Conservation (phyloP, 495 filamentous ascomycete species). For the Neurospora sp. region DNA sequence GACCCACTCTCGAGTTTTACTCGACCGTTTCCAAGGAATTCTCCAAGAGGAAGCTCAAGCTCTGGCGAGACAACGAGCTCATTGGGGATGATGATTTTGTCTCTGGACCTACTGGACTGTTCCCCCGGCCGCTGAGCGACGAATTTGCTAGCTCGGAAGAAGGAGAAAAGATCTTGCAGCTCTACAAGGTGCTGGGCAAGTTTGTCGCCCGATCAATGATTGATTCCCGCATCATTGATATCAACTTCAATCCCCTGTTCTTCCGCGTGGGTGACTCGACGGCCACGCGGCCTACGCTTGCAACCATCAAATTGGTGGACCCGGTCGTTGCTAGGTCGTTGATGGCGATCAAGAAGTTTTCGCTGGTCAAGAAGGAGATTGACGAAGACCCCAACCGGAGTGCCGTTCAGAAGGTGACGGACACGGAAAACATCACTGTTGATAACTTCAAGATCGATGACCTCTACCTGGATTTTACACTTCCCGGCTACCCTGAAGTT, state of each 20-base stretch:
- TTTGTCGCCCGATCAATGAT: constrained; percentile 98
- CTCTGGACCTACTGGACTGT: constrained; percentile 75
- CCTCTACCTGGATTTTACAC: constrained; percentile 82
- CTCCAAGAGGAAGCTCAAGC: constrained; percentile 88
- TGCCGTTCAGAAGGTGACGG: constrained; percentile 56
- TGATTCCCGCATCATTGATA: constrained; percentile 94
- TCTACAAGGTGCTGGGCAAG: constrained; percentile 92
- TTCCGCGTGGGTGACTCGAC: constrained; percentile 81
- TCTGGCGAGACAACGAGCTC: constrained; percentile 92
- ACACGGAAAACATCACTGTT: constrained; percentile 55
- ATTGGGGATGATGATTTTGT: constrained; percentile 69
- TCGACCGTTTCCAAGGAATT: constrained; percentile 97
- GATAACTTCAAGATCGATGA: constrained; percentile 75
- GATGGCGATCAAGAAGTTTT: constrained; percentile 81
- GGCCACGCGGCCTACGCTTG: constrained; percentile 73
- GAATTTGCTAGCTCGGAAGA: constrained; percentile 62
- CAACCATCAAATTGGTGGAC: constrained; percentile 87
- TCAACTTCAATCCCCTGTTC: constrained; percentile 95
- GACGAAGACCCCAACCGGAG: constrained; percentile 56
- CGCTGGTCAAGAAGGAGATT: constrained; percentile 67
- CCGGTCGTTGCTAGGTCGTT: constrained; percentile 75
- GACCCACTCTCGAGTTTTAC: constrained; percentile 96
- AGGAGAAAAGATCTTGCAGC: constrained; percentile 70
- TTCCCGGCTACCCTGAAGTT: constrained; percentile 86
- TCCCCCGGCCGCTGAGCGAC: constrained; percentile 85